phyloP scores from a whole-genome alignment of 345 rosid genomes.

The Moringa oleifera region DNA sequence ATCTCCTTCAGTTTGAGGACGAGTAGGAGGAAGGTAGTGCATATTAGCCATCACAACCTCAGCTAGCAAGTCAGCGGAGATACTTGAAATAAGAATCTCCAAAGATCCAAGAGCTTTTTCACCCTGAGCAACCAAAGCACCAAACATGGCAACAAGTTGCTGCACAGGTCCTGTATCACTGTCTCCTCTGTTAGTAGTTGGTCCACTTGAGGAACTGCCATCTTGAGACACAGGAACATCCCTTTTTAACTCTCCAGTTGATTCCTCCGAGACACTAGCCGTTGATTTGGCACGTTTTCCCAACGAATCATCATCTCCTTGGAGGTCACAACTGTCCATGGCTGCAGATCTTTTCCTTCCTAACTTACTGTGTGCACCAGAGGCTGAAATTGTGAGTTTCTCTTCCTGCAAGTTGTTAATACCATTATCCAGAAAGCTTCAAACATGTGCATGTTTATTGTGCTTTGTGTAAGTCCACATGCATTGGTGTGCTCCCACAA shows the following conservation, averaged over 20 bases:
- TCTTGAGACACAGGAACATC: slow-evolving; percentile 34
- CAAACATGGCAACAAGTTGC: slow-evolving; percentile 90
- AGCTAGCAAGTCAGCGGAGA: slow-evolving; percentile 90
- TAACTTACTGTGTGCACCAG: slow-evolving; percentile 33
- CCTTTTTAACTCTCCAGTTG: slow-evolving; percentile 43
- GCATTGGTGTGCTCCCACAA: not conserved
- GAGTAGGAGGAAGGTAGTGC: slow-evolving; percentile 55
- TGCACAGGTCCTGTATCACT: slow-evolving; percentile 75
- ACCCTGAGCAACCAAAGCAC: slow-evolving; percentile 96
- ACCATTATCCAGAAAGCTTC: slow-evolving; percentile 19
- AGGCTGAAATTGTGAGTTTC: slow-evolving; percentile 24
- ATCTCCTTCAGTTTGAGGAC: slow-evolving; percentile 46
- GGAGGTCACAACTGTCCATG: slow-evolving; percentile 40
- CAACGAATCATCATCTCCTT: slow-evolving; percentile 42
- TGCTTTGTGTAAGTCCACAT: slow-evolving; percentile 5
- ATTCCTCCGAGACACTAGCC: slow-evolving; percentile 54
- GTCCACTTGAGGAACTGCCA: slow-evolving; percentile 38
- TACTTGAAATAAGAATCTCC: slow-evolving; percentile 89
- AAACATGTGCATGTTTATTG: slow-evolving; percentile 3
- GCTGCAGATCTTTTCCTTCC: slow-evolving; percentile 70
- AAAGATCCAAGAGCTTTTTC: slow-evolving; percentile 79
- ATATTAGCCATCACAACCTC: slow-evolving; percentile 97
- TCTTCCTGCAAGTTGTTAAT: slow-evolving; percentile 48
- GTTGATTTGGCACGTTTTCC: slow-evolving; percentile 66
- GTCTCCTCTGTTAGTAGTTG: slow-evolving; percentile 33